Percentiles rank a stretch among this genome's conserved stretches.
phyloP scores from a whole-genome alignment of 768 basidiomycete species.

The Hemileccinum impolitum region DNA sequence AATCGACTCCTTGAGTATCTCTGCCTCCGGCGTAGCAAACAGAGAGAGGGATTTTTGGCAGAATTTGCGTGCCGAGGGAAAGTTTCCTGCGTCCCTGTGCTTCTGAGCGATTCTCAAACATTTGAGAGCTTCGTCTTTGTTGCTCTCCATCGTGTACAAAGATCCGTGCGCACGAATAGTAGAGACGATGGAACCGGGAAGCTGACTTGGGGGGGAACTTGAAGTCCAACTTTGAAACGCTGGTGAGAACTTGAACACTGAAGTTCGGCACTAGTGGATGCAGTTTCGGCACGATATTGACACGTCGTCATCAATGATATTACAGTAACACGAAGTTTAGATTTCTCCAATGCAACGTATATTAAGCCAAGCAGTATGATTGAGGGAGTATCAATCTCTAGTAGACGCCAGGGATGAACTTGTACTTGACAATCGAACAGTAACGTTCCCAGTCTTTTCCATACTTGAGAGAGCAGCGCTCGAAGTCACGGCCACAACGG shows the following conservation, averaged over 20 bases:
- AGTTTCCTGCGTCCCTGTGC: conserved; percentile 69
- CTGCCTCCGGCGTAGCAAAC: conserved; percentile 75
- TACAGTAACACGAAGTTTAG: not conserved
- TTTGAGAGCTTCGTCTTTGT: conserved; percentile 85
- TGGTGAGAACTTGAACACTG: conserved; percentile 25
- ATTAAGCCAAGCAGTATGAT: conserved; percentile 8
- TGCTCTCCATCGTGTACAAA: conserved; percentile 63
- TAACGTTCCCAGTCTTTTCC: conserved; percentile 94
- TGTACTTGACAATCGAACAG: conserved; percentile 83
- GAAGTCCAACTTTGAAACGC: conserved; percentile 6
- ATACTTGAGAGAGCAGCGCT: conserved; percentile 88
- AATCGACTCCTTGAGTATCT: conserved; percentile 62
- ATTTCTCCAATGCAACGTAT: not conserved
- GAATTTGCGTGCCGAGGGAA: conserved; percentile 80
- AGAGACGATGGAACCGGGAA: conserved; percentile 5
- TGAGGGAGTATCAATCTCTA: conserved; percentile 34
- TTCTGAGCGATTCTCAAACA: conserved; percentile 77
- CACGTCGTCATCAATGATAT: conserved; percentile 4
- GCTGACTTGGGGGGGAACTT: not conserved
- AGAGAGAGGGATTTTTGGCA: conserved; percentile 83
- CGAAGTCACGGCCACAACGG: conserved; percentile 91
- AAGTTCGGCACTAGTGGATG: conserved; percentile 5
- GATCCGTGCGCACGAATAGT: conserved; percentile 5
- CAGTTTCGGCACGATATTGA: not conserved
- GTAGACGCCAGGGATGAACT: conserved; percentile 87